Evolutionary conservation across 2,329 filamentous ascomycete species (phyloP).

Genomic region (Thielaviopsis populi): DNA sequence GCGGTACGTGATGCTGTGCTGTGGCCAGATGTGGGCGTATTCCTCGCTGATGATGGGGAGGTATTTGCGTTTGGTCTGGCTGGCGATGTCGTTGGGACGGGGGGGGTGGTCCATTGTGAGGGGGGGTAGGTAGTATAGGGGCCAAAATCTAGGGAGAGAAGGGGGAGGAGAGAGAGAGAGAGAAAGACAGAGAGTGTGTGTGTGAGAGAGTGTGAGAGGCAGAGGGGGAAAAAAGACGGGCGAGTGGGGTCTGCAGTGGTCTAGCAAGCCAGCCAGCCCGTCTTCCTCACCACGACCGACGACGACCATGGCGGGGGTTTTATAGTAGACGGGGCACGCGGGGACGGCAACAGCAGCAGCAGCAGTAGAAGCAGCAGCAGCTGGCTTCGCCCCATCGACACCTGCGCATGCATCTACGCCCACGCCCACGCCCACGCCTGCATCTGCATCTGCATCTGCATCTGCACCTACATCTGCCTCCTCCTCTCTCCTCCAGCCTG

Average conservation of each 20-base stretch:
- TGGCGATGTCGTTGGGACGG: slow-evolving; percentile 12
- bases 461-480: too few species aligned
- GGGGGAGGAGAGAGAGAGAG: background rate
- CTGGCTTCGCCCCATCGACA: too few species aligned
- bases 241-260: background rate
- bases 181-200: background rate
- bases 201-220: background rate
- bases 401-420: background rate
- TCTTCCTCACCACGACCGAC: too few species aligned
- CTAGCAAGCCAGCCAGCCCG: background rate
- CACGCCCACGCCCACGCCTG: too few species aligned
- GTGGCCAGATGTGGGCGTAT: slow-evolving; percentile 39
- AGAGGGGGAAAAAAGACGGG: background rate
- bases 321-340: too few species aligned
- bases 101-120: slow-evolving; percentile 13
- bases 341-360: too few species aligned
- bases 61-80: slow-evolving; percentile 29
- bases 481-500: background rate
- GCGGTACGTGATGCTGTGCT: slow-evolving; percentile 44
- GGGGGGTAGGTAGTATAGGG: background rate
- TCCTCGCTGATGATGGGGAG: slow-evolving; percentile 48
- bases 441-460: too few species aligned
- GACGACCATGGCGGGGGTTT: too few species aligned
- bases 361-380: too few species aligned
- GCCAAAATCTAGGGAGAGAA: background rate